These are phyloP conservation scores for Alectoria sarmentosa DNA, from an alignment of 495 filamentous ascomycete genomes.

Conservation along the genomic window DNA sequence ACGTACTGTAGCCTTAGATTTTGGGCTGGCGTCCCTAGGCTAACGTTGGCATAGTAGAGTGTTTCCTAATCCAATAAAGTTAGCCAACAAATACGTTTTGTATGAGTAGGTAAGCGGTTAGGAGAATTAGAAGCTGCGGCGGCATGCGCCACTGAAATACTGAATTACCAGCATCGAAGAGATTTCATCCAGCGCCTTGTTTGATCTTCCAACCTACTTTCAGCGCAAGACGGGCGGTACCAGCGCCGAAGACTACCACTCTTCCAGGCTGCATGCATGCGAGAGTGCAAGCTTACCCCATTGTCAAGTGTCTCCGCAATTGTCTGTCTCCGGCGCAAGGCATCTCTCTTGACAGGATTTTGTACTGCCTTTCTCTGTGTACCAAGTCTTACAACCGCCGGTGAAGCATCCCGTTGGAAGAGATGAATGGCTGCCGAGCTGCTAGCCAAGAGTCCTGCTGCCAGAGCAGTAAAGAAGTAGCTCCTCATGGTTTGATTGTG, in stretches of 20 bases:
- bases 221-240: background rate
- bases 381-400: slow-evolving; percentile 35
- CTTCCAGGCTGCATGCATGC: slow-evolving; percentile 14
- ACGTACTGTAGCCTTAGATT: slow-evolving; percentile 58
- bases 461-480: slow-evolving; percentile 2
- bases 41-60: slow-evolving; percentile 61
- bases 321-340: slow-evolving; percentile 32
- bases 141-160: background rate
- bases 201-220: background rate
- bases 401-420: slow-evolving; percentile 12
- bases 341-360: slow-evolving; percentile 32
- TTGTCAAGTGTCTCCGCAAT: slow-evolving; percentile 37
- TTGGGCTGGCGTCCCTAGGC: slow-evolving; percentile 64
- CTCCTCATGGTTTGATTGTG: slow-evolving; percentile 3
- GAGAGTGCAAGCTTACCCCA: slow-evolving; percentile 26
- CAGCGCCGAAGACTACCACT: background rate
- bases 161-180: background rate
- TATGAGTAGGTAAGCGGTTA: background rate
- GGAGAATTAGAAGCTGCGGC: background rate
- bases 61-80: background rate
- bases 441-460: slow-evolving; percentile 9
- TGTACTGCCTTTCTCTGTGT: slow-evolving; percentile 35
- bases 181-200: background rate
- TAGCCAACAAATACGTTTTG: background rate
- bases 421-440: slow-evolving; percentile 10